Evolutionary conservation across 345 rosid genomes (phyloP).

Genomic region (Abelmoschus esculentus): DNA sequence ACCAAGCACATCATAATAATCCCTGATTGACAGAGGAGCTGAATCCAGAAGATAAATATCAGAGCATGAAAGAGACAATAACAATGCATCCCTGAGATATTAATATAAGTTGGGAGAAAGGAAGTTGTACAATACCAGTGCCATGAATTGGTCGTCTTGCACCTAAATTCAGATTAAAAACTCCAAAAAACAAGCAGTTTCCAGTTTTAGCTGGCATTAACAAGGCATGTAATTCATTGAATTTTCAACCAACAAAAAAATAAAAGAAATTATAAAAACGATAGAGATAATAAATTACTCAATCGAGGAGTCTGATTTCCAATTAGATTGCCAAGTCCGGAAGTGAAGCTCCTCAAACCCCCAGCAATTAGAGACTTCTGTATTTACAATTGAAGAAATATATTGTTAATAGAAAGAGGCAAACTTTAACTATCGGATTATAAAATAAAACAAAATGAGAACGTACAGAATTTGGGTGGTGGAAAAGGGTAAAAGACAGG

Average conservation of each 20-base stretch:
- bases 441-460: background rate
- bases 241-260: background rate
- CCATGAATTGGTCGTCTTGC: slow-evolving; percentile 60
- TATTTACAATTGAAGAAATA: background rate
- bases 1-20: slow-evolving; percentile 82
- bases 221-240: background rate
- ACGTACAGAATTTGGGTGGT: slow-evolving; percentile 1
- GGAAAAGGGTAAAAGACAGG: slow-evolving; percentile 4
- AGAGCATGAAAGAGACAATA: background rate
- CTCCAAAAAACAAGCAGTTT: slow-evolving; percentile 41
- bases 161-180: slow-evolving; percentile 30
- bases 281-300: slow-evolving; percentile 22
- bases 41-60: slow-evolving; percentile 14
- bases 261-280: background rate
- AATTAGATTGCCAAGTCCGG: slow-evolving; percentile 25
- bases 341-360: slow-evolving; percentile 35
- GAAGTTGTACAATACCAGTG: slow-evolving; percentile 43
- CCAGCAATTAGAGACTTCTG: slow-evolving; percentile 19
- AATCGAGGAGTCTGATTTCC: slow-evolving; percentile 25
- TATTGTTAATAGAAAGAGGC: background rate
- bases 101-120: background rate
- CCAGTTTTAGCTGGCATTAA: slow-evolving; percentile 31
- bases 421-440: background rate
- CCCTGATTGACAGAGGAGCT: slow-evolving; percentile 51
- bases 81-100: background rate